phyloP scores from a whole-genome alignment of 2,329 filamentous ascomycete genomes.

The Fusarium falciforme region DNA sequence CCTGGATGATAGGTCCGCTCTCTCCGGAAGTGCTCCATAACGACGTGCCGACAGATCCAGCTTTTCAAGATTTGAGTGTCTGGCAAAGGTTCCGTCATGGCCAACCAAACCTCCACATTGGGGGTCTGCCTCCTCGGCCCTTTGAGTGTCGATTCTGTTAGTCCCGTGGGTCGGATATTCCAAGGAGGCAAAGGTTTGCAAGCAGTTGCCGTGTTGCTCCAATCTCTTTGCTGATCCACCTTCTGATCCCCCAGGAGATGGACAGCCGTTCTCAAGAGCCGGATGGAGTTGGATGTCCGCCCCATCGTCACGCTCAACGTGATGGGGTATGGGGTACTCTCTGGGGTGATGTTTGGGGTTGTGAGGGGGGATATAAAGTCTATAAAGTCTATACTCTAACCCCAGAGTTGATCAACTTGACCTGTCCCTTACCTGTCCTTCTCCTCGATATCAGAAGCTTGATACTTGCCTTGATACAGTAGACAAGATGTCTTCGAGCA shows the following conservation, averaged over 20 bases:
- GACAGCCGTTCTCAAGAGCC: conserved; percentile 10
- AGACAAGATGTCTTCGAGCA: conserved; percentile 34
- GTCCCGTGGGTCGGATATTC: conserved; percentile 27
- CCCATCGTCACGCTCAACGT: conserved; percentile 19
- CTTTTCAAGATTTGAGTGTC: conserved; percentile 4
- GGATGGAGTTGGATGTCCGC: conserved; percentile 14
- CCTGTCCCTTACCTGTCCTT: neutral
- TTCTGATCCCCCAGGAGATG: neutral
- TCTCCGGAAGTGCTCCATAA: conserved; percentile 10
- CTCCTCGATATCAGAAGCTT: neutral
- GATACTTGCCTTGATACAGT: neutral
- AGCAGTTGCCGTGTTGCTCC: conserved; percentile 2
- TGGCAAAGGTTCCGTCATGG: conserved; percentile 25
- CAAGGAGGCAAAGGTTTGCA: conserved; percentile 8
- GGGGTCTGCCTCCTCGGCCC: conserved; percentile 16
- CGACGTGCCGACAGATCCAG: conserved; percentile 39
- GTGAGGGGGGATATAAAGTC: conserved; percentile 22
- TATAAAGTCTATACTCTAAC: conserved; percentile 9
- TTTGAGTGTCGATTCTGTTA: conserved; percentile 28
- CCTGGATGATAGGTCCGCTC: conserved; percentile 24
- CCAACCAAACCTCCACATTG: conserved; percentile 27
- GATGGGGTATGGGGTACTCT: conserved; percentile 27
- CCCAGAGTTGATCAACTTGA: conserved; percentile 7
- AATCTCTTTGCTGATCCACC: conserved; percentile 22
- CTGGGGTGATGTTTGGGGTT: neutral